Evolutionary conservation across 2,329 filamentous ascomycete species (phyloP).

Genomic region (Claviceps quebecensis): DNA sequence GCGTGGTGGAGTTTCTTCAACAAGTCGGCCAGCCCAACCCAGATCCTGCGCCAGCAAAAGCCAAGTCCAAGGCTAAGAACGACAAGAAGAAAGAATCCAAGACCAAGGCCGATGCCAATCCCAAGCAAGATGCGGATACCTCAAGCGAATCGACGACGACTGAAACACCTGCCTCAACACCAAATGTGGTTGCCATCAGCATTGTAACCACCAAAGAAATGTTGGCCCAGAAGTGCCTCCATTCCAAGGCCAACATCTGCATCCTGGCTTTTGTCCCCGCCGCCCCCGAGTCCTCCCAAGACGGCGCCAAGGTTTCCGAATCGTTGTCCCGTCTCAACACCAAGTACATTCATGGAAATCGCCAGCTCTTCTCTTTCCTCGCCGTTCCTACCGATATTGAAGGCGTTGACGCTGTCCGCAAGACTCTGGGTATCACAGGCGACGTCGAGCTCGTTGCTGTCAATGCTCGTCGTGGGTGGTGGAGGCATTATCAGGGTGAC

Average conservation of each 20-base stretch:
- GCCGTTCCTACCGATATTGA: slow-evolving; percentile 45
- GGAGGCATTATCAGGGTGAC: slow-evolving; percentile 54
- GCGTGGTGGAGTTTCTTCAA: slow-evolving; percentile 69
- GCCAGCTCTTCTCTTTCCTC: slow-evolving; percentile 71
- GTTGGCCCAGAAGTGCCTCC: slow-evolving; percentile 59
- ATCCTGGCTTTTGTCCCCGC: slow-evolving; percentile 61
- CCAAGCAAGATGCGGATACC: slow-evolving; percentile 26
- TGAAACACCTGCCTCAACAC: slow-evolving; percentile 8
- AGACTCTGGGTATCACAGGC: slow-evolving; percentile 42
- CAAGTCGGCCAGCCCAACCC: slow-evolving; percentile 68
- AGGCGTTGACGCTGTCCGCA: slow-evolving; percentile 27
- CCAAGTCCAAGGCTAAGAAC: slow-evolving; percentile 24
- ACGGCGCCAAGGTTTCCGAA: slow-evolving; percentile 42
- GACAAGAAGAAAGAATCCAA: slow-evolving; percentile 11
- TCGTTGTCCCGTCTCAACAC: slow-evolving; percentile 60
- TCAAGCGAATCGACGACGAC: slow-evolving; percentile 16
- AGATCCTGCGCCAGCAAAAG: slow-evolving; percentile 39
- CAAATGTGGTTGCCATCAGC: slow-evolving; percentile 45
- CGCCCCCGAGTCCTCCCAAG: slow-evolving; percentile 28
- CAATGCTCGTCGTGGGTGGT: slow-evolving; percentile 80
- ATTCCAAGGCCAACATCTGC: slow-evolving; percentile 65
- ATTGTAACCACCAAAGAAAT: slow-evolving; percentile 49
- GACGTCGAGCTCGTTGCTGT: slow-evolving; percentile 64
- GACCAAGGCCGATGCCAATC: slow-evolving; percentile 18
- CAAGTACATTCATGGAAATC: slow-evolving; percentile 54